These are phyloP conservation scores for Lecanicillium sp. DNA, from an alignment of 2,329 filamentous ascomycete species.

Conservation along the genomic window DNA sequence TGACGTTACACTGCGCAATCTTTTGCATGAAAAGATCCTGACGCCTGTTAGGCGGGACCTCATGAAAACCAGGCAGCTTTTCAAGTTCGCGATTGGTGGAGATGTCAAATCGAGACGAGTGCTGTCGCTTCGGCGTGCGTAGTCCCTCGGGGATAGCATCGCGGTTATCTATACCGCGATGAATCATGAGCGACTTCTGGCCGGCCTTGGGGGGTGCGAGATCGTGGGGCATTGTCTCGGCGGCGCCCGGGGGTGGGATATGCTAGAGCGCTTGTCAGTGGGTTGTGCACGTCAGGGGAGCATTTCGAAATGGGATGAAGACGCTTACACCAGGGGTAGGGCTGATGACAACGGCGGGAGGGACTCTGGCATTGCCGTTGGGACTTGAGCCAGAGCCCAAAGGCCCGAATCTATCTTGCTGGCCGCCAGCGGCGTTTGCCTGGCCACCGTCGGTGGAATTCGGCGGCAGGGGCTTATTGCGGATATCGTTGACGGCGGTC, in stretches of 20 bases:
- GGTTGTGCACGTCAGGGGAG: neutral
- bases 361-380: conserved; percentile 40
- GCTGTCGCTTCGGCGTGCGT: conserved; percentile 89
- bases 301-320: conserved; percentile 3
- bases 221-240: conserved; percentile 97
- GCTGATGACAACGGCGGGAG: conserved; percentile 89
- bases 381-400: conserved; percentile 25
- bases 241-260: conserved; percentile 81
- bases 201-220: conserved; percentile 89
- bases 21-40: conserved; percentile 99
- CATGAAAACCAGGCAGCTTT: conserved; percentile 95
- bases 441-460: conserved; percentile 37
- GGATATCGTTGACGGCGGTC: conserved; percentile 75
- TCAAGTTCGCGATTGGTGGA: conserved; percentile 94
- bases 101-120: conserved; percentile 96
- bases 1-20: conserved; percentile 99
- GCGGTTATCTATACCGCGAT: conserved; percentile 81
- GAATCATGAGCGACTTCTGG: conserved; percentile 79
- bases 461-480: conserved; percentile 70
- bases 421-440: conserved; percentile 32
- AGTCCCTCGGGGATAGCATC: conserved; percentile 87
- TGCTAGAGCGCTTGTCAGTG: conserved; percentile 50
- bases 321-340: conserved; percentile 78
- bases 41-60: conserved; percentile 87
- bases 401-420: conserved; percentile 34